These are phyloP conservation scores for Priceomyces carsonii DNA, from an alignment of 805 yeast species.

Conservation along the genomic window DNA sequence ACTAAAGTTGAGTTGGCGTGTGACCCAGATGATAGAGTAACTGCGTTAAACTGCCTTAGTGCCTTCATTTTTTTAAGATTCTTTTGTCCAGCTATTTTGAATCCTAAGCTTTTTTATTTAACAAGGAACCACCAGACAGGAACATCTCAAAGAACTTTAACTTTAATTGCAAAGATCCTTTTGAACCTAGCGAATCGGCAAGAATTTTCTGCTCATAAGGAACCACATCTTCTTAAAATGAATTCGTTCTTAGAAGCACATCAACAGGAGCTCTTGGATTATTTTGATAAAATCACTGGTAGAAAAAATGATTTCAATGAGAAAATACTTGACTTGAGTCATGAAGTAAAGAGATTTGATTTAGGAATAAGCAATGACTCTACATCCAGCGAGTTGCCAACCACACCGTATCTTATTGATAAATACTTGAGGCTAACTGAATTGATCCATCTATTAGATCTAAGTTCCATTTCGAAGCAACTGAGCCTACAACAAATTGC, in stretches of 20 bases:
- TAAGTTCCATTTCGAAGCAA: conserved; percentile 4
- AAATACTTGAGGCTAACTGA: conserved; percentile 62
- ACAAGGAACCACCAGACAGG: conserved; percentile 72
- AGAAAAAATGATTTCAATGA: conserved; percentile 66
- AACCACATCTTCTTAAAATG: conserved; percentile 72
- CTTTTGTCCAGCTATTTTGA: conserved; percentile 80
- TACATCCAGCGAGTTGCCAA: conserved; percentile 59
- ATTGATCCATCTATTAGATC: conserved; percentile 49
- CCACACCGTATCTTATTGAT: conserved; percentile 69
- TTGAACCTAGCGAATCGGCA: conserved; percentile 79
- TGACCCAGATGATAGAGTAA: conserved; percentile 52
- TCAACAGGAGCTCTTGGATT: conserved; percentile 59
- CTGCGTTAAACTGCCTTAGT: conserved; percentile 71
- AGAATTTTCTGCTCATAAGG: conserved; percentile 73
- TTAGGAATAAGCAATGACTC: conserved; percentile 52
- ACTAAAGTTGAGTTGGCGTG: conserved; percentile 62
- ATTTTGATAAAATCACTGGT: conserved; percentile 71
- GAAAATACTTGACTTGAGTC: conserved; percentile 55
- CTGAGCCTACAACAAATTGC: conserved; percentile 3
- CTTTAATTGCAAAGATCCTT: conserved; percentile 76
- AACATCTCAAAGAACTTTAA: conserved; percentile 71
- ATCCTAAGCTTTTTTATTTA: conserved; percentile 82
- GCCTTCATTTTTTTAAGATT: conserved; percentile 75
- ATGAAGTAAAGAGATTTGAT: conserved; percentile 58
- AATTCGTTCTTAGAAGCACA: conserved; percentile 66